These are phyloP conservation scores for Exutisphaerella laricina DNA, from an alignment of 2,329 filamentous ascomycete genomes.

Conservation along the genomic window DNA sequence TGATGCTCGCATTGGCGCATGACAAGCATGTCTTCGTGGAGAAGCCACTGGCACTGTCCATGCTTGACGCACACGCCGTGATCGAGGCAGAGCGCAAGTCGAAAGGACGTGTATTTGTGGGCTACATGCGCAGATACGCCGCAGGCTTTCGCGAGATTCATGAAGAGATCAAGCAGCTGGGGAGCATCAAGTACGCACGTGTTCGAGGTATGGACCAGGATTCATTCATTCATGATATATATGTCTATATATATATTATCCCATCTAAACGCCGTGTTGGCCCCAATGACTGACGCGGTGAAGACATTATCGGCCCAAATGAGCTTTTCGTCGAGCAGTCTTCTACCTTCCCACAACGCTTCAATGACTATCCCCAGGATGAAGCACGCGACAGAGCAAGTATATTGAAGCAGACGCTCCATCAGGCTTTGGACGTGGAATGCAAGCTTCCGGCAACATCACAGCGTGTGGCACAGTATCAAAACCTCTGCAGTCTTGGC, in stretches of 20 bases:
- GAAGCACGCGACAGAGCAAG: neutral
- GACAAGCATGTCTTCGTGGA: slow-evolving; percentile 56
- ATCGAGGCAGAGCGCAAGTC: slow-evolving; percentile 45
- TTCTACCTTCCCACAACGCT: slow-evolving; percentile 44
- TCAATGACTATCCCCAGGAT: slow-evolving; percentile 37
- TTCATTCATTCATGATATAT: neutral
- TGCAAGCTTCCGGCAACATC: neutral
- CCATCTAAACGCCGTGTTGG: no score
- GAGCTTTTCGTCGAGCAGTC: slow-evolving; percentile 44
- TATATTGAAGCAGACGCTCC: slow-evolving; percentile 24
- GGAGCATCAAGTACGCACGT: slow-evolving; percentile 52
- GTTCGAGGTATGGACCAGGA: slow-evolving; percentile 29
- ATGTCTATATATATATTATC: no score
- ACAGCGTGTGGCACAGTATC: slow-evolving; percentile 28
- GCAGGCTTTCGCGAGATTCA: slow-evolving; percentile 40
- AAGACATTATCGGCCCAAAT: slow-evolving; percentile 53
- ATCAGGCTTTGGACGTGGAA: slow-evolving; percentile 25
- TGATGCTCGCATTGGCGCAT: slow-evolving; percentile 47
- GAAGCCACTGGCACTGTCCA: slow-evolving; percentile 51
- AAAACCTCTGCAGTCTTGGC: slow-evolving; percentile 43
- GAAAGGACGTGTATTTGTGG: slow-evolving; percentile 49
- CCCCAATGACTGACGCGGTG: no score
- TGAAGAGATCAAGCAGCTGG: neutral
- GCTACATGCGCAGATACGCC: slow-evolving; percentile 58
- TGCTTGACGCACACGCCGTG: slow-evolving; percentile 44